phyloP scores from a whole-genome alignment of 192 early-diverging fungal species.

The Coemansia sp. region DNA sequence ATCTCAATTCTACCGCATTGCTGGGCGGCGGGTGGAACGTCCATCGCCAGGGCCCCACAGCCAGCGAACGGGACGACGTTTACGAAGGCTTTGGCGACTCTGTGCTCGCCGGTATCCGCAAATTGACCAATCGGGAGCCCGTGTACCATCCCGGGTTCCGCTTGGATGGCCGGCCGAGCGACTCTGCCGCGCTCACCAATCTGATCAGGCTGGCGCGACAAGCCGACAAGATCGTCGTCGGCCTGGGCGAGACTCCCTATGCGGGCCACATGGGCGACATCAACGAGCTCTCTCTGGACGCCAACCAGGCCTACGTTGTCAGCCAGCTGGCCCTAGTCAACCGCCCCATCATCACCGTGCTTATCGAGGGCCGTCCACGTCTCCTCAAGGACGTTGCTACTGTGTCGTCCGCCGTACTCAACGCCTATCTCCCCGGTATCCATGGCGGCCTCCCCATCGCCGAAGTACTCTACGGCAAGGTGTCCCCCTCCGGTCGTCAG shows the following conservation, averaged over 20 bases:
- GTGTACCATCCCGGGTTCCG: slow-evolving; percentile 26
- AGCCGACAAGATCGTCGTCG: slow-evolving; percentile 43
- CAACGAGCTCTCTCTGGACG: slow-evolving; percentile 24
- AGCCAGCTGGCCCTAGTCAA: slow-evolving; percentile 10
- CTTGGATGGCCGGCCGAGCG: background rate
- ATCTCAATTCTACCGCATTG: slow-evolving; percentile 55
- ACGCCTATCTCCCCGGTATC: slow-evolving; percentile 58
- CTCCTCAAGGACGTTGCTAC: slow-evolving; percentile 49
- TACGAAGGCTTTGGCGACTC: slow-evolving; percentile 33
- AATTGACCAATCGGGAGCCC: background rate
- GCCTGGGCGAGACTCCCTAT: slow-evolving; percentile 25
- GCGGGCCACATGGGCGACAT: slow-evolving; percentile 2
- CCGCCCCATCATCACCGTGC: slow-evolving; percentile 48
- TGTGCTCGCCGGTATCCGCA: slow-evolving; percentile 15
- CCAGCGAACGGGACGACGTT: slow-evolving; percentile 14
- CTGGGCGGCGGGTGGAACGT: slow-evolving; percentile 58
- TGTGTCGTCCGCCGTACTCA: slow-evolving; percentile 46
- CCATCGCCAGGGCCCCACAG: slow-evolving; percentile 40
- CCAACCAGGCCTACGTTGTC: slow-evolving; percentile 36
- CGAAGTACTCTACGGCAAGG: slow-evolving; percentile 57
- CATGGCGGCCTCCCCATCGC: slow-evolving; percentile 61
- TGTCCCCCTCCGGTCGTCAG: slow-evolving; percentile 59
- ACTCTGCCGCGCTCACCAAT: background rate
- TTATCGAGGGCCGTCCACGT: slow-evolving; percentile 59
- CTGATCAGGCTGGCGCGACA: slow-evolving; percentile 20